Conservation (phyloP, 495 filamentous ascomycete genomes). For the Beverwykella pulmonaria region DNA sequence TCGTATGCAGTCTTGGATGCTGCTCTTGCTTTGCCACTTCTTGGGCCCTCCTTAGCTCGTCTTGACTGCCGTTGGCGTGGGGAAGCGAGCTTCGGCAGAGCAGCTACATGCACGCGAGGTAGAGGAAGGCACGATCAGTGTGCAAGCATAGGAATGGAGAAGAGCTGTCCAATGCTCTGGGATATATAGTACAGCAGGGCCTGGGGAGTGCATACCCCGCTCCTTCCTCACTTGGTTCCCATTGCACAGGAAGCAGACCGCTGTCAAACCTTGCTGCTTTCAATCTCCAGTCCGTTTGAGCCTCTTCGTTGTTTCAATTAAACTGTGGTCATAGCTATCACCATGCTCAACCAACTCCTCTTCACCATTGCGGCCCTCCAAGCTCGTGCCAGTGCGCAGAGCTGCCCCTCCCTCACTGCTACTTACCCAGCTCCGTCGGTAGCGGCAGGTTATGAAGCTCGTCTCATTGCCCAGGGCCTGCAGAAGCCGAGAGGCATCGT, state of each 20-base stretch:
- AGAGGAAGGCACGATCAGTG: too few relatives aligned
- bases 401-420: slow-evolving; percentile 37
- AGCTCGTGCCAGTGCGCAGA: slow-evolving; percentile 12
- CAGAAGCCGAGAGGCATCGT: slow-evolving; percentile 17
- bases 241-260: neutral
- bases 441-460: slow-evolving; percentile 58
- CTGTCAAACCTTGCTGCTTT: neutral
- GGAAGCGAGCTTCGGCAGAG: neutral
- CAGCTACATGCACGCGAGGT: neutral
- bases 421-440: slow-evolving; percentile 51
- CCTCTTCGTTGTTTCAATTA: neutral
- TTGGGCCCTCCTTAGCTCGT: slow-evolving; percentile 7
- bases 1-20: neutral
- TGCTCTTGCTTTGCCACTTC: neutral
- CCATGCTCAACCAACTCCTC: slow-evolving; percentile 10
- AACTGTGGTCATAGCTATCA: neutral
- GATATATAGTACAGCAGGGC: slow-evolving; percentile 1
- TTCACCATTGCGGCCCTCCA: slow-evolving; percentile 10
- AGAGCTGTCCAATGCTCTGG: neutral
- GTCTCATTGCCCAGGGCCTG: slow-evolving; percentile 54
- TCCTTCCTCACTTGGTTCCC: slow-evolving; percentile 17
- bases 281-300: slow-evolving; percentile 2
- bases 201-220: slow-evolving; percentile 10
- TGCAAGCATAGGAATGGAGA: neutral
- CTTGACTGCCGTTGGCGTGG: slow-evolving; percentile 1